Evolutionary conservation across 768 basidiomycete species (phyloP).

Genomic region (Lentinus brumalis): DNA sequence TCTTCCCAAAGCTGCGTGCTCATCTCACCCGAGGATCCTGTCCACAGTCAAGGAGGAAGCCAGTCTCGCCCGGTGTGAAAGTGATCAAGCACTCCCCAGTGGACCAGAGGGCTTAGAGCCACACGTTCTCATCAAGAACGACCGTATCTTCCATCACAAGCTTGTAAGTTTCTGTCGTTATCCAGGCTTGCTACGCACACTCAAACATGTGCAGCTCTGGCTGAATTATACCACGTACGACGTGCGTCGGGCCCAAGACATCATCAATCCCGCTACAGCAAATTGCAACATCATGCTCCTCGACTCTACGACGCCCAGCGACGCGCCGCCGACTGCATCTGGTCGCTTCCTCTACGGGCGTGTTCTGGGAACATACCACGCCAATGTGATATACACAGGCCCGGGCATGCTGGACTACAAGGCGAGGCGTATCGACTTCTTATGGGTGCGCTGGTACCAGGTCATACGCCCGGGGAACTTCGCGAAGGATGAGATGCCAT

Average conservation of each 20-base stretch:
- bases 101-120: background rate
- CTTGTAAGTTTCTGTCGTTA: background rate
- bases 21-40: background rate
- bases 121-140: background rate
- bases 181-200: too few relatives aligned
- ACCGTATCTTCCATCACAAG: background rate
- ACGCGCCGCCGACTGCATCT: background rate
- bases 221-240: conserved; percentile 48
- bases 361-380: background rate
- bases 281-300: conserved; percentile 36
- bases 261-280: conserved; percentile 38
- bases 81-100: background rate
- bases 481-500: background rate
- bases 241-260: conserved; percentile 40
- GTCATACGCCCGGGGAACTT: background rate
- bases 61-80: too few relatives aligned
- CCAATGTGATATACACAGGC: background rate
- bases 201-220: too few relatives aligned
- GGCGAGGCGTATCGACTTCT: background rate
- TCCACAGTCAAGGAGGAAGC: background rate
- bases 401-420: background rate
- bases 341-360: background rate
- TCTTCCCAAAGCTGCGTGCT: background rate
- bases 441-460: background rate
- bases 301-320: background rate